Evolutionary conservation across 805 yeast species (phyloP), one percentile per base, ranked within the genome.

Genomic region (Groenewaldozyma tartarivorans): DNA sequence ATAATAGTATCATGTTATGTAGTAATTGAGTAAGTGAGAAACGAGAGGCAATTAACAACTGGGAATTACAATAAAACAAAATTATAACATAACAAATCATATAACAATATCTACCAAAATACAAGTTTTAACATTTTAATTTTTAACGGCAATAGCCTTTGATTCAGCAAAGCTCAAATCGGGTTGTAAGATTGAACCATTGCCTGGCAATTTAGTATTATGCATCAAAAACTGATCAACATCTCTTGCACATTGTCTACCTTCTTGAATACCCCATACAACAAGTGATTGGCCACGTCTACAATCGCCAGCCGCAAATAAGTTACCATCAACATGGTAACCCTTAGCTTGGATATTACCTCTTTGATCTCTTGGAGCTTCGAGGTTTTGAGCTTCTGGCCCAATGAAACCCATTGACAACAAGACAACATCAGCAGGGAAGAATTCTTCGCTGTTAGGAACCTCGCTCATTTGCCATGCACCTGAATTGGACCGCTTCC

Each of bases 261-360:
- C 98, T 67, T 90, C 98, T 68, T 92, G 97, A 53, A 90, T 90
- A 67, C 97, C 98, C 97, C 97, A 92, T 42, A 90, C 98, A 61
- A 90, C 90, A 62, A 90, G 75, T 2, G 96, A 85, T 70, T 90
- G 98, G 21, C 98, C 98, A 67, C 97, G 80, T 72, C 98, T 82
- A 68, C 97, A 92, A 64, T 90, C 98, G 66, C 98, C 98, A 38
- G 97, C 96, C 37, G 96, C 85, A 57, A 88, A 90, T 46, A 87
- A 57, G 53, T 86, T 87, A 45, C 71, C 81, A 33, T 64, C 70
- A 43, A 85, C 87, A 46, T 74, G 71, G 73, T 90, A 90, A 43
- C 74, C 76, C 29, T 72, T 62, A 13, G 90, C 77, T 35, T 74
- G 66, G 55, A 90, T 76, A 35, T 92, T 88, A 43, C 97, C 97